Evolutionary conservation across 345 rosid species (phyloP).

Genomic region (Gossypium thurberi): DNA sequence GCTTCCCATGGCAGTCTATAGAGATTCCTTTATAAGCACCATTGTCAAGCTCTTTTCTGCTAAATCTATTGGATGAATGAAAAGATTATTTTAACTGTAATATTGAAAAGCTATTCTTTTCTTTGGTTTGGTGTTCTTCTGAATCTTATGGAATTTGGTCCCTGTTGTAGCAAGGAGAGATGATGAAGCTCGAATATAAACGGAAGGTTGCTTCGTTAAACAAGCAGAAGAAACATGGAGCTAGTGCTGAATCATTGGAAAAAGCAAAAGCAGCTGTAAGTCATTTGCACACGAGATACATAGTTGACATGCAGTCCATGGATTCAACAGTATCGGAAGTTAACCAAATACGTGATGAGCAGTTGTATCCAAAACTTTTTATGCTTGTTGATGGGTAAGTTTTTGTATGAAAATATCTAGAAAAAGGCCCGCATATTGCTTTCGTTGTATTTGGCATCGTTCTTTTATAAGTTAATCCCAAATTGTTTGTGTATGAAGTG

Average conservation of each 20-base stretch:
- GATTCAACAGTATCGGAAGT: conserved; percentile 92
- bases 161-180: conserved; percentile 74
- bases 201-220: conserved; percentile 64
- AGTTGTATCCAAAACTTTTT: conserved; percentile 78
- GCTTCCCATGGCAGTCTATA: not conserved
- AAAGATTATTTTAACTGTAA: not conserved
- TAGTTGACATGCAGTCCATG: conserved; percentile 98
- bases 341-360: conserved; percentile 74
- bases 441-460: not conserved
- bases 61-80: not conserved
- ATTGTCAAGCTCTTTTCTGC: not conserved
- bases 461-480: not conserved
- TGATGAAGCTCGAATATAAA: conserved; percentile 91
- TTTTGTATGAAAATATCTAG: not conserved
- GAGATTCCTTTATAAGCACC: not conserved
- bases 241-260: conserved; percentile 73
- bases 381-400: conserved; percentile 72
- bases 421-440: not conserved
- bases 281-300: conserved; percentile 84
- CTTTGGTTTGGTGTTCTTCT: not conserved
- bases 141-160: conserved; percentile 15
- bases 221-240: conserved; percentile 75
- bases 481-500: not conserved
- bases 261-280: conserved; percentile 90
- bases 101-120: not conserved